Evolutionary conservation across 2,329 filamentous ascomycete species (phyloP).

Genomic region (Cadophora sp.): DNA sequence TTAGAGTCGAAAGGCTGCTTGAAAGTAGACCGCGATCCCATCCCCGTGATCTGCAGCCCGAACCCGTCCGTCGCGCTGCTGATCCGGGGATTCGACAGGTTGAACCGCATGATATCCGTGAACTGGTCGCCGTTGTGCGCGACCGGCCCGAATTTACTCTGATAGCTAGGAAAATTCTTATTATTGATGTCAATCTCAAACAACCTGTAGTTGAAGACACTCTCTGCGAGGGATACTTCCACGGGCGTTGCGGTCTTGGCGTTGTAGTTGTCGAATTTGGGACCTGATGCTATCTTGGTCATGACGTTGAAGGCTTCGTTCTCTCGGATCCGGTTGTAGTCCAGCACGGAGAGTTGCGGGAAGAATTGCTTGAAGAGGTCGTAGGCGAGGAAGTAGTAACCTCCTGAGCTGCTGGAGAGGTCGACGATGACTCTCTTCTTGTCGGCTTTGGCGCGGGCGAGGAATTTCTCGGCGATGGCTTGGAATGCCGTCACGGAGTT

Average conservation of each 20-base stretch:
- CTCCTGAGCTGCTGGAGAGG: not conserved
- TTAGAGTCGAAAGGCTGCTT: not conserved
- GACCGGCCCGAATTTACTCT: not conserved
- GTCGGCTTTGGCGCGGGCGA: not conserved
- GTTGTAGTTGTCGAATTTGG: not conserved
- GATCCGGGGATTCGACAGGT: not conserved
- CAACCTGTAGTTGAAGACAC: not conserved
- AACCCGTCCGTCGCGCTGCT: not conserved
- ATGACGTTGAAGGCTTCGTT: not conserved
- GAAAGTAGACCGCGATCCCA: not conserved
- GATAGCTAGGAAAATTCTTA: not conserved
- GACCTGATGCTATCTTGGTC: not conserved
- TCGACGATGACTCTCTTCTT: not conserved
- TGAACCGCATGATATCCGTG: not conserved
- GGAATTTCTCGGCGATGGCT: not conserved
- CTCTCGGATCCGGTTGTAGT: not conserved
- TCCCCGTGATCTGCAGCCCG: not conserved
- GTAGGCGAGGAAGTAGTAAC: not conserved
- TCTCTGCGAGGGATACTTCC: not conserved
- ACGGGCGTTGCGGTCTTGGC: not conserved
- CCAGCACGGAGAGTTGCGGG: not conserved
- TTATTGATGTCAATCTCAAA: not conserved
- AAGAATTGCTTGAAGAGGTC: constrained; percentile 7
- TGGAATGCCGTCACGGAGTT: not conserved
- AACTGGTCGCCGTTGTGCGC: not conserved